A percentile compares a stretch with the other conserved stretches of the same genome.
Conservation (phyloP, 129 eudicot species). For the Silybum marianum region DNA sequence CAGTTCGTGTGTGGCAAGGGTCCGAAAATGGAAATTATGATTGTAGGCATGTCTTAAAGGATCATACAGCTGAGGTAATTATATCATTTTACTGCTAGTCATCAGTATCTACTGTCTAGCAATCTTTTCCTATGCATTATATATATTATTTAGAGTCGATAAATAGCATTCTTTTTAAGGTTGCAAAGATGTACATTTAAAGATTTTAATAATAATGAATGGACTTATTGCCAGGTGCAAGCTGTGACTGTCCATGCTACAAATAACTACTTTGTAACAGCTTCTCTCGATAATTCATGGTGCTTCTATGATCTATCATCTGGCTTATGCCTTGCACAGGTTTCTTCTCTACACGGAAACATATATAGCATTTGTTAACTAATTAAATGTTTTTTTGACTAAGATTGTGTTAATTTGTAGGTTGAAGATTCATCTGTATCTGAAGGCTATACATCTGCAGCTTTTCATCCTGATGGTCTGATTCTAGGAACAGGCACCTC, state of each 20-base stretch:
- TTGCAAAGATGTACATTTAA: not conserved
- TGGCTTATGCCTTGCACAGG: constrained; percentile 95
- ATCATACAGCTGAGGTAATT: constrained; percentile 94
- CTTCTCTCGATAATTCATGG: constrained; percentile 93
- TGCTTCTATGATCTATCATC: constrained; percentile 89
- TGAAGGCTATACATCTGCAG: constrained; percentile 92
- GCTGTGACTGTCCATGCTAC: constrained; percentile 97
- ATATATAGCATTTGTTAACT: not conserved
- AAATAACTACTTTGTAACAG: constrained; percentile 87
- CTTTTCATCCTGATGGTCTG: constrained; percentile 99
- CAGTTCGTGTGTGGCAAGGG: constrained; percentile 91
- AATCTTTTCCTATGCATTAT: too few species aligned
- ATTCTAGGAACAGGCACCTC: constrained; percentile 99
- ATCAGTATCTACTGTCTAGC: too few species aligned
- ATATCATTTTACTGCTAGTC: not conserved
- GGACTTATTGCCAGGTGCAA: constrained; percentile 65
- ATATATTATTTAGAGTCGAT: not conserved
- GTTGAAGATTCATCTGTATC: constrained; percentile 75
- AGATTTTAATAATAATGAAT: not conserved
- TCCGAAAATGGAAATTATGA: constrained; percentile 84
- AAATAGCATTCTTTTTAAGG: not conserved
- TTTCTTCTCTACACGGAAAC: constrained; percentile 26
- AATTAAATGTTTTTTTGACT: not conserved
- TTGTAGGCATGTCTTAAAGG: constrained; percentile 74
- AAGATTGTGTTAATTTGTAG: constrained; percentile 41